Base-by-base conservation (phyloP, 2,329 filamentous ascomycete genomes). In the Eutypa lata region DNA sequence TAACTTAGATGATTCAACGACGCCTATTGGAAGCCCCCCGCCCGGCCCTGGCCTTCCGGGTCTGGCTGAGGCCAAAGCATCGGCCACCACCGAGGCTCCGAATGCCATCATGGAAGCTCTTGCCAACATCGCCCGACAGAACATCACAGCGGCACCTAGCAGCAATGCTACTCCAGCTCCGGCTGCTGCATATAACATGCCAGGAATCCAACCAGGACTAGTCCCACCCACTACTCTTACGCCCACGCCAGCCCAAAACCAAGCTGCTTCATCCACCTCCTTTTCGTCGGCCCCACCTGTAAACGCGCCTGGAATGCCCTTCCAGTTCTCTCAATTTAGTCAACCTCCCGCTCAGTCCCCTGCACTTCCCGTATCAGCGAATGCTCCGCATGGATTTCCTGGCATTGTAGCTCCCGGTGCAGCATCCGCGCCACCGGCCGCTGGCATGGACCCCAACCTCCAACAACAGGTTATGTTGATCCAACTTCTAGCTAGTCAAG, bases 81-180 rank as follows among this genome's bases (percentile, higher is more conserved):
- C 66, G n/a, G n/a, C n/a, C 65, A 47, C 65, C 72, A 54, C 68
- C 66, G 57, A 70, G 78, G 52, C 78, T 76, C 71, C 76, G 56
- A 71, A 76, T 56, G 87, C 84, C 59, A 91, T 94, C 62, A 78
- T 92, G 71, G 88, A 89, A 68, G 88, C 88, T 44, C 80, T 94
- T 57, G 88, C 89, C 58, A 90, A 89, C 65, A 88, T 94, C 73
- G 88, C 89, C 38, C 87, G 89, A 59, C 87, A 90, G 70, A 91
- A 86, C 68, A 82, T 78, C 37, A 74, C 75, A 21, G 71, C 76
- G 50, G 71, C 75, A 49, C 71, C 78, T 49, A 69, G 65, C 64
- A 74, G 65, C 63, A 67, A 70, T 49, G 66, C 60, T 49, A 61
- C 74, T 49, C 67, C 82, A 55, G 71, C 78, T 26, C 60, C 67